Evolutionary conservation across 352 stramenopile genomes (phyloP), one percentile per base, ranked within the genome.

Genomic region (Phytopythium helicoides): DNA sequence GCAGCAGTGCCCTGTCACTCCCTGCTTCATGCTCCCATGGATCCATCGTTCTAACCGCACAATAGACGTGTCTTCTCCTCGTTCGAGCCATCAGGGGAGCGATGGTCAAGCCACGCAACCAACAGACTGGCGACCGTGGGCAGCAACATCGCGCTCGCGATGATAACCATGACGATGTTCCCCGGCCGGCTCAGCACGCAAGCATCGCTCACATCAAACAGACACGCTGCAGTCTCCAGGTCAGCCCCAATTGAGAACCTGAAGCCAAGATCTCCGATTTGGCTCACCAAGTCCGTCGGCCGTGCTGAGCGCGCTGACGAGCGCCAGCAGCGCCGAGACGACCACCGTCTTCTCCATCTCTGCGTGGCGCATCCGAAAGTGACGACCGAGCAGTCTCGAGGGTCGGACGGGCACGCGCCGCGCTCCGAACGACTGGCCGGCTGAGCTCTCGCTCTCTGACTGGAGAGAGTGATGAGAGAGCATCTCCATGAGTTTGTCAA

Each of bases 151-250:
- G 60, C 66, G 41, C 55, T 56, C 21, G 73, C 76, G 22, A 87
- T 68, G 60, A 86, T 78, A n/a, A 72, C 42, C 52, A 86, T 76
- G 22, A 86, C 72, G 47, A 86, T 77, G 53, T 76, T 86, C 64
- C 60, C 75, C 16, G 71, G 38, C 23, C 56, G 54, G n/a, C 63
- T 50, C 35, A 86, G 53, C 36, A 83, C 25, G 28, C 74, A 86
- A 3, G 56, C 51, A 1, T 65, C 28, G 9, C 72, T 56, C 12
- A 80, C 31, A n/a, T 56, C 57, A 1, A 34, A 47, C 6, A 76
- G 38, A 23, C 73, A 84, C 19, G 56, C 70, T 76, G 54, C 46
- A 36, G 16, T 22, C 25, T 49, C 23, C 3, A 12, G 22, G 6
- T n/a, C 9, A 22, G 37, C 8, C 7, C 16, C n/a, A 5, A 40